Evolutionary conservation across 2,329 filamentous ascomycete species (phyloP).

Genomic region (Calonectria pseudoreteaudii): DNA sequence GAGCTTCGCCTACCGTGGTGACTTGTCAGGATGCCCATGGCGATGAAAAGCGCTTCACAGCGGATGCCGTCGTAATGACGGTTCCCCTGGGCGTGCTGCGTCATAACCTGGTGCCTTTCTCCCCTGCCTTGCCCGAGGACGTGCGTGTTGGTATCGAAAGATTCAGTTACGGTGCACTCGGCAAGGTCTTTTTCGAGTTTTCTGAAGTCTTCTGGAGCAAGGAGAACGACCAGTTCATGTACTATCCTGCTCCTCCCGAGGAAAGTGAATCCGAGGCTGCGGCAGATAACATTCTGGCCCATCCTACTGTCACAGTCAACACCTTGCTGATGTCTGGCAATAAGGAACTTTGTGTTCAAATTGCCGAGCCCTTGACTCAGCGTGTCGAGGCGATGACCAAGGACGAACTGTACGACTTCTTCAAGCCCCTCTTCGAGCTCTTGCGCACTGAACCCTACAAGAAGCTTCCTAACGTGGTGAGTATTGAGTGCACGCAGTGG

Average conservation of each 20-base stretch:
- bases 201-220: conserved; percentile 26
- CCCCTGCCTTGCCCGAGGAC: conserved; percentile 11
- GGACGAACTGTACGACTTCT: conserved; percentile 15
- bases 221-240: conserved; percentile 23
- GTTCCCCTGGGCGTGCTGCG: conserved; percentile 18
- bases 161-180: conserved; percentile 20
- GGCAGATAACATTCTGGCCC: conserved; percentile 17
- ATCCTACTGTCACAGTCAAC: conserved; percentile 20
- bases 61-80: conserved; percentile 18
- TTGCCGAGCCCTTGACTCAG: conserved; percentile 20
- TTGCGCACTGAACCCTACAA: conserved; percentile 24
- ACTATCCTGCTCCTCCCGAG: conserved; percentile 18
- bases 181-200: conserved; percentile 27
- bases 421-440: conserved; percentile 23
- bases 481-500: conserved; percentile 19
- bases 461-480: conserved; percentile 16
- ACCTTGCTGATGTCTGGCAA: conserved; percentile 22
- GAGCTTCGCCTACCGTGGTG: conserved; percentile 5
- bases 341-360: conserved; percentile 20
- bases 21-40: conserved; percentile 16
- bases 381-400: conserved; percentile 19
- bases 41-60: conserved; percentile 7
- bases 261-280: not conserved
- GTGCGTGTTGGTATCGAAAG: conserved; percentile 1
- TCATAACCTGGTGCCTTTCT: conserved; percentile 9